Base-by-base conservation (phyloP, 2,329 filamentous ascomycete species). In the Aquanectria penicillioides region DNA sequence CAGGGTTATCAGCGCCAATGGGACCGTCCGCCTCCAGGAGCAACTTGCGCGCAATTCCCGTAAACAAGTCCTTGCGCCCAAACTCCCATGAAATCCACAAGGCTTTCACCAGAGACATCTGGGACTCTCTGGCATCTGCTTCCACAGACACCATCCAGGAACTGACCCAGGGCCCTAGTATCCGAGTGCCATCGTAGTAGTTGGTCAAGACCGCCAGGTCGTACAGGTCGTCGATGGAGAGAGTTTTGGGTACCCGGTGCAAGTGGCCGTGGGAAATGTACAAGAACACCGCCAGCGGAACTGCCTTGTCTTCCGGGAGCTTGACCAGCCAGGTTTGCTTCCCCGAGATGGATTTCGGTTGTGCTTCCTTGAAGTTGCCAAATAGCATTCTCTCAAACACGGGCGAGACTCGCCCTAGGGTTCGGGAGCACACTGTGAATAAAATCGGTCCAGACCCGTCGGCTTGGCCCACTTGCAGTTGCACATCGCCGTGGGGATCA, bases 31-130 rank as follows among this genome's bases (percentile, higher is more conserved):
- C 47, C 44, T 64, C 62, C 47, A 68, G 59, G 15, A 70, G 33
- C 44, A 74, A 64, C 43, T 64, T 64, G n/a, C 63, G 25, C 50
- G 10, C 61, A 9, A 68, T 57, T 8, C 61, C 60, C 6, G 26
- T 36, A 20, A 75, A 74, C 2, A 57, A 46, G 6, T 66, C 57
- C 4, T 59, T 48, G 9, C 64, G 54, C 0, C 73, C 73, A 20
- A 75, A 52, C 58, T 74, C 72, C 68, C 73, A 75, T 1, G 69
- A 61, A 3, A 75, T 66, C 64, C 71, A 74, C 3, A 75, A 47
- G 3, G 72, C 33, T 43, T 71, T 69, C 9, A 68, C 59, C 47
- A 69, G 49, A 8, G 60, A 47, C 5, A 53, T 53, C 13, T 60
- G 61, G 2, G 63, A 64, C 7, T 64, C 57, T 1, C 50, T 51